These are phyloP conservation scores for Entomortierella beljakovae DNA, from an alignment of 192 early-diverging fungal genomes.

Conservation along the genomic window DNA sequence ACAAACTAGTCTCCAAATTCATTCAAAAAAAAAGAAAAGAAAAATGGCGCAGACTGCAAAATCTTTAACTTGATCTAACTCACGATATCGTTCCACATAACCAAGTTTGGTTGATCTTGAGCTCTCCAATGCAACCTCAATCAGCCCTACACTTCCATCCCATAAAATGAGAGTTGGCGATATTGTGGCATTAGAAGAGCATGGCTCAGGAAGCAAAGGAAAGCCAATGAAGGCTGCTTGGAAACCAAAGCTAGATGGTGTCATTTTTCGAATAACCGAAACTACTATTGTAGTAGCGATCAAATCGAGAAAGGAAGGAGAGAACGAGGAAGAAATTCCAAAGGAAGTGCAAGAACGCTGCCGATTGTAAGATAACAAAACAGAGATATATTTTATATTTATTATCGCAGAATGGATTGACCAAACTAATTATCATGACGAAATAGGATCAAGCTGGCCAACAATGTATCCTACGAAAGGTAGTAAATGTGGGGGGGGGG, in stretches of 20 bases:
- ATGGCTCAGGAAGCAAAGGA: constrained; percentile 53
- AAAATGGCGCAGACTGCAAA: too few relatives aligned
- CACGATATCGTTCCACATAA: not conserved
- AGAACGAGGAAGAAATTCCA: constrained; percentile 66
- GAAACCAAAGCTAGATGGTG: constrained; percentile 59
- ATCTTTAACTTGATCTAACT: not conserved
- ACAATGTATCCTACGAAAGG: constrained; percentile 65
- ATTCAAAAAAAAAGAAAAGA: too few relatives aligned
- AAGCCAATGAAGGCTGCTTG: constrained; percentile 55
- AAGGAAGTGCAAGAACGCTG: constrained; percentile 72
- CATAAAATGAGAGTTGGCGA: constrained; percentile 75
- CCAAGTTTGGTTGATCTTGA: constrained; percentile 73
- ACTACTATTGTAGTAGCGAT: constrained; percentile 72
- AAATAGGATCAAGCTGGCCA: constrained; percentile 57
- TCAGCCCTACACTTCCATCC: constrained; percentile 61
- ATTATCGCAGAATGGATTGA: too few relatives aligned
- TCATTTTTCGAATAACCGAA: constrained; percentile 68
- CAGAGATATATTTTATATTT: constrained; percentile 12
- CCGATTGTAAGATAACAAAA: constrained; percentile 66
- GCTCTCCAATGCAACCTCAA: constrained; percentile 62
- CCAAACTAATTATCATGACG: not conserved
- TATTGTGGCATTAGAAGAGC: constrained; percentile 75
- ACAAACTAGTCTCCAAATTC: not conserved
- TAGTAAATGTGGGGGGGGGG: not conserved
- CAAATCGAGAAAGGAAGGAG: constrained; percentile 51